Evolutionary conservation across 139 green algal species (phyloP).

Genomic region (Tetraselmis chui): DNA sequence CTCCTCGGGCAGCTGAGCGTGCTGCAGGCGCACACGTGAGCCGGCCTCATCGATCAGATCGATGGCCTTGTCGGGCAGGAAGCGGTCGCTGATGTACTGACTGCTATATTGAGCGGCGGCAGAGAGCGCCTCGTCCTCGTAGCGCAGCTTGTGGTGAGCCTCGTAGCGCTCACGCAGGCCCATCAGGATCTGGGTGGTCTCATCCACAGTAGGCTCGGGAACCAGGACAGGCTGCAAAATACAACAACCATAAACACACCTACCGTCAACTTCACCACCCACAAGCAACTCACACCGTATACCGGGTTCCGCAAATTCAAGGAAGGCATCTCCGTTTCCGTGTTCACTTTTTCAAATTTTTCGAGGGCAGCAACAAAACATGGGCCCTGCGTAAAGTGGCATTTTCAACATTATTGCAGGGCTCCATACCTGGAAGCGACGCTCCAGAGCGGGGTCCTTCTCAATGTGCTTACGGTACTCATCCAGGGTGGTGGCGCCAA

Average conservation of each 20-base stretch:
- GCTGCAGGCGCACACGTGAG: slow-evolving; percentile 84
- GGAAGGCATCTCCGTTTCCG: no score
- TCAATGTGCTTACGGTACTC: slow-evolving; percentile 99
- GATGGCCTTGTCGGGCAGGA: slow-evolving; percentile 82
- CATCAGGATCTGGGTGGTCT: slow-evolving; percentile 93
- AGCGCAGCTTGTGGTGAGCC: slow-evolving; percentile 96
- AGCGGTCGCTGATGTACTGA: slow-evolving; percentile 95
- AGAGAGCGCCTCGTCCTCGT: slow-evolving; percentile 92
- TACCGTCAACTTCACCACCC: not conserved
- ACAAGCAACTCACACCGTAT: slow-evolving; percentile 26
- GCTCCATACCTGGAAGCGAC: slow-evolving; percentile 37
- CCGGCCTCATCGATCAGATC: slow-evolving; percentile 99
- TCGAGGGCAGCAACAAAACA: no score
- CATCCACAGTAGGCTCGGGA: slow-evolving; percentile 92
- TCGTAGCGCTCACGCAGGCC: slow-evolving; percentile 94
- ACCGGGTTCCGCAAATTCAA: no score
- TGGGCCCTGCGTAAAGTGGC: no score
- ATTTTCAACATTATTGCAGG: not conserved
- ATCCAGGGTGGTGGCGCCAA: slow-evolving; percentile 97
- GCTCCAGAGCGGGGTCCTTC: slow-evolving; percentile 97
- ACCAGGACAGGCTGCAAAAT: slow-evolving; percentile 84
- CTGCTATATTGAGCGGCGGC: slow-evolving; percentile 83
- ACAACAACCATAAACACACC: slow-evolving; percentile 2
- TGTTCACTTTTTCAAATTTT: no score
- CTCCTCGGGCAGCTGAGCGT: slow-evolving; percentile 98